Conservation (phyloP, 2,329 filamentous ascomycete species). For the Hypomyces perniciosus region DNA sequence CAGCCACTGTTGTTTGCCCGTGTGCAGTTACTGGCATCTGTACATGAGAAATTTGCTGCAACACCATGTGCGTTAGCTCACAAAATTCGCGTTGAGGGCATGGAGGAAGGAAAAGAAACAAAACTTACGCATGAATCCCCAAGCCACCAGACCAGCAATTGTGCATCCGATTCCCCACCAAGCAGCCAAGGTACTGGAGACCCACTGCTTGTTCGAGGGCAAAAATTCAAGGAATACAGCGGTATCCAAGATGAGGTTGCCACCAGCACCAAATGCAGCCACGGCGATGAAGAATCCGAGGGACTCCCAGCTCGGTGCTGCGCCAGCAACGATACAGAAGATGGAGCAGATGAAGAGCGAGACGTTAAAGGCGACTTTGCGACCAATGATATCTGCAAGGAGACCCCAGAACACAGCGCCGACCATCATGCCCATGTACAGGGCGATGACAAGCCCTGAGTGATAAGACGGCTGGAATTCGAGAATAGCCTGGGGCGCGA, state of each 20-base stretch:
- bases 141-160: slow-evolving; percentile 42
- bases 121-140: slow-evolving; percentile 36
- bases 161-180: slow-evolving; percentile 47
- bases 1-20: slow-evolving; percentile 43
- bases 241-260: slow-evolving; percentile 60
- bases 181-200: slow-evolving; percentile 53
- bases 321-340: slow-evolving; percentile 58
- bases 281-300: slow-evolving; percentile 56
- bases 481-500: slow-evolving; percentile 47
- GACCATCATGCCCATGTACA: slow-evolving; percentile 40
- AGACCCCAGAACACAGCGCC: slow-evolving; percentile 60
- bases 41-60: slow-evolving; percentile 21
- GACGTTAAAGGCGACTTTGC: slow-evolving; percentile 59
- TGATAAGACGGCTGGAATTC: slow-evolving; percentile 40
- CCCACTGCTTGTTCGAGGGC: slow-evolving; percentile 54
- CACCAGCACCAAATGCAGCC: slow-evolving; percentile 56
- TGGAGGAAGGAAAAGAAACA: background rate
- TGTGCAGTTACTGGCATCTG: slow-evolving; percentile 33
- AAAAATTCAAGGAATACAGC: slow-evolving; percentile 43
- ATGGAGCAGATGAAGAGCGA: slow-evolving; percentile 54
- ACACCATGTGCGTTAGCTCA: background rate
- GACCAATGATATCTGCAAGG: slow-evolving; percentile 57
- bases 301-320: slow-evolving; percentile 55
- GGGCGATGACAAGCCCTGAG: slow-evolving; percentile 51
- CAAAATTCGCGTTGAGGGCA: too few relatives aligned